A percentile compares a stretch with the other conserved stretches of the same genome.
Conservation (phyloP, 371 early-diverging fungal species). For the Mycotypha africana region DNA sequence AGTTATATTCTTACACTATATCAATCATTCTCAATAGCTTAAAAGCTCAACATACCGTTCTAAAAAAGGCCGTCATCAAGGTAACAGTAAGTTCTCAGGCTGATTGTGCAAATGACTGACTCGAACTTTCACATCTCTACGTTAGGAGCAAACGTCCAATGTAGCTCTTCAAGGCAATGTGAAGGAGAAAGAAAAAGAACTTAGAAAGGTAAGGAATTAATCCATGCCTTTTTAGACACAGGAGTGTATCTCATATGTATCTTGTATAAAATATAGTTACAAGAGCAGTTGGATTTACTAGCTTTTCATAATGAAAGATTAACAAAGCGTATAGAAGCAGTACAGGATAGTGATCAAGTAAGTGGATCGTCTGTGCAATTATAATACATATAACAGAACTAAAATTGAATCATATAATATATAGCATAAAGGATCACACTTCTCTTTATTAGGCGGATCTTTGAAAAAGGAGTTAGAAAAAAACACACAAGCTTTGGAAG, state of each 20-base stretch:
- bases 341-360: constrained; percentile 49
- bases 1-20: neutral
- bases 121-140: neutral
- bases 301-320: constrained; percentile 62
- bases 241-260: neutral
- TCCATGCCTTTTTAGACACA: neutral
- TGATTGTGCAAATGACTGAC: neutral
- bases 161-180: constrained; percentile 49
- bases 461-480: constrained; percentile 59
- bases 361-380: constrained; percentile 9
- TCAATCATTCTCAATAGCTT: constrained; percentile 35
- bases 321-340: constrained; percentile 59
- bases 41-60: constrained; percentile 58
- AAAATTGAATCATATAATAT: too few species aligned
- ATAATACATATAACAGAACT: too few species aligned
- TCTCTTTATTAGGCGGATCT: constrained; percentile 51
- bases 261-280: constrained; percentile 15
- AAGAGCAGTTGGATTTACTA: constrained; percentile 59
- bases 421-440: constrained; percentile 40
- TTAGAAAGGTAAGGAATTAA: constrained; percentile 44
- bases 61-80: constrained; percentile 61
- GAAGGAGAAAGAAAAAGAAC: constrained; percentile 62
- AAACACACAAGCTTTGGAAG: constrained; percentile 48
- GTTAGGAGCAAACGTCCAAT: constrained; percentile 57
- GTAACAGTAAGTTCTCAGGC: constrained; percentile 17